phyloP scores from a whole-genome alignment of 805 yeast genomes.

The Starmerella apis region DNA sequence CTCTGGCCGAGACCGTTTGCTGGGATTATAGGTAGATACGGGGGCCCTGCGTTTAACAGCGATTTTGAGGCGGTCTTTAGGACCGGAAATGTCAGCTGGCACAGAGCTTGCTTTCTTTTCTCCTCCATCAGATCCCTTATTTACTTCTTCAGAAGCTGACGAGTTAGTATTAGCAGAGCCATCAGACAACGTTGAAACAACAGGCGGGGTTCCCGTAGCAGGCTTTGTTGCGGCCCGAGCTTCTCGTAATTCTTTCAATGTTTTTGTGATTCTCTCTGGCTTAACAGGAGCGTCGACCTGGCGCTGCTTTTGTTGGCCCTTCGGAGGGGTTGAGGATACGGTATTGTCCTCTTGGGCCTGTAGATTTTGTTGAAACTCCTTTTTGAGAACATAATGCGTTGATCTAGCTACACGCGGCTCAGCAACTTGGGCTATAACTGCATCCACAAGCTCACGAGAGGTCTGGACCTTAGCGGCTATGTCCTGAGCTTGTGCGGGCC shows the following conservation, averaged over 20 bases:
- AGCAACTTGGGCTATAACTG: conserved; percentile 9
- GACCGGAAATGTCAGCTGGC: not conserved
- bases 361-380: conserved; percentile 12
- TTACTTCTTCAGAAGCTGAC: not conserved
- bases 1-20: not conserved
- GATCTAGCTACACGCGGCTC: conserved; percentile 2
- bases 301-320: not conserved
- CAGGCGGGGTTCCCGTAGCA: too few species aligned
- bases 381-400: conserved; percentile 24
- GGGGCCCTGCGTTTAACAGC: not conserved
- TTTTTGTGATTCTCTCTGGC: conserved; percentile 5
- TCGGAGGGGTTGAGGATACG: too few species aligned
- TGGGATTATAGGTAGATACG: not conserved
- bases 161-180: not conserved
- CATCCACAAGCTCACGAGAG: conserved; percentile 9
- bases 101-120: not conserved
- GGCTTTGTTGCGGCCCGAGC: not conserved
- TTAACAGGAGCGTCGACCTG: not conserved
- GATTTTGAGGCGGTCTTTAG: not conserved
- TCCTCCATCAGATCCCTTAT: not conserved
- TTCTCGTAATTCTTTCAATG: conserved; percentile 2
- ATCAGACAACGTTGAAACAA: too few species aligned
- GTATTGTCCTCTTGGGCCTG: not conserved
- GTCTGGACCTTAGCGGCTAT: conserved; percentile 11
- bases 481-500: conserved; percentile 8